These are phyloP conservation scores for Penicillium verrucosum DNA, from an alignment of 2,329 filamentous ascomycete species.

Conservation along the genomic window DNA sequence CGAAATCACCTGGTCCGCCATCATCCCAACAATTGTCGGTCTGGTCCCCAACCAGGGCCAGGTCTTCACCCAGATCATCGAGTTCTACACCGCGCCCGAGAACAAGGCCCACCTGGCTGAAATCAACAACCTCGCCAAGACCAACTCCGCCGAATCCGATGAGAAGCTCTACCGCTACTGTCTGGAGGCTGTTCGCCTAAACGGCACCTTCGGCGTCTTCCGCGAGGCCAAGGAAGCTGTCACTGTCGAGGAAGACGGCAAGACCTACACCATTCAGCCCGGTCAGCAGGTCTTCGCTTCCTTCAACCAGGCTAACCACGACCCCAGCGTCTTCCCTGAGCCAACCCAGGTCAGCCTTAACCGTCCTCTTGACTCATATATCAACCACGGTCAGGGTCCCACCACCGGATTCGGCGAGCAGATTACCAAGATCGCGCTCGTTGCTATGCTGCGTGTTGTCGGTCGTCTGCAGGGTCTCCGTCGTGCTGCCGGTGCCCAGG, in stretches of 20 bases:
- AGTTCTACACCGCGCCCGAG: slow-evolving; percentile 65
- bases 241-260: slow-evolving; percentile 52
- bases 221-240: slow-evolving; percentile 52
- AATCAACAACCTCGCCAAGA: slow-evolving; percentile 58
- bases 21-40: slow-evolving; percentile 64
- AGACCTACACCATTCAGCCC: slow-evolving; percentile 50
- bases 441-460: slow-evolving; percentile 65
- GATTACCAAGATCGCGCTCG: slow-evolving; percentile 59
- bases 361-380: slow-evolving; percentile 62
- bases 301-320: slow-evolving; percentile 56
- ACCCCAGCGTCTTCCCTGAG: slow-evolving; percentile 59
- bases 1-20: slow-evolving; percentile 68
- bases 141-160: slow-evolving; percentile 57
- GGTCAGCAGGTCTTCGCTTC: slow-evolving; percentile 63
- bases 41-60: slow-evolving; percentile 70
- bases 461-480: slow-evolving; percentile 61
- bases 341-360: slow-evolving; percentile 60
- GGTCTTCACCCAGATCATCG: slow-evolving; percentile 68
- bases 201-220: slow-evolving; percentile 60
- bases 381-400: slow-evolving; percentile 62
- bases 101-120: slow-evolving; percentile 57
- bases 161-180: slow-evolving; percentile 65
- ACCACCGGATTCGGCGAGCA: slow-evolving; percentile 62
- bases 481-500: slow-evolving; percentile 61
- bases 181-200: slow-evolving; percentile 68